phyloP scores from a whole-genome alignment of 164 flowering plant species.

The Berberis thunbergii region DNA sequence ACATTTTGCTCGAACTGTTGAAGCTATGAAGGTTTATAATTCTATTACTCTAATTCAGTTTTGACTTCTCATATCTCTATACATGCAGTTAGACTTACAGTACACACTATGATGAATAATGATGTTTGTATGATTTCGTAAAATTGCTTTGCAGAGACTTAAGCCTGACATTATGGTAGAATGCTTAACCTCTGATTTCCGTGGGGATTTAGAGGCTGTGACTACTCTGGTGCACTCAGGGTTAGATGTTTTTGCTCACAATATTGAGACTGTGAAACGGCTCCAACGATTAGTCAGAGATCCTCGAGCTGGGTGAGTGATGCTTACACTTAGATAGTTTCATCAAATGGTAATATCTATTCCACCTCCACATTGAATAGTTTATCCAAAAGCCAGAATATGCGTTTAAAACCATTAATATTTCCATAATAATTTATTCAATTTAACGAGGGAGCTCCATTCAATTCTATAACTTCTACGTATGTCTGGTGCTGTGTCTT shows the following conservation, averaged over 20 bases:
- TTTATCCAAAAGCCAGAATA: background rate
- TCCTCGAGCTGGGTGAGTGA: slow-evolving; percentile 83
- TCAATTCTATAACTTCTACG: too few relatives aligned
- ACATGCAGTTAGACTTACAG: too few relatives aligned
- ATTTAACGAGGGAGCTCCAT: too few relatives aligned
- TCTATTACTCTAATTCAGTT: background rate
- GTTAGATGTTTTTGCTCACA: slow-evolving; percentile 96
- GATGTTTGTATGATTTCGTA: background rate
- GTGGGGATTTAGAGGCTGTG: slow-evolving; percentile 76
- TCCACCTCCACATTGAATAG: background rate
- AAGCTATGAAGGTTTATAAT: slow-evolving; percentile 70
- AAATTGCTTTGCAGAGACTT: slow-evolving; percentile 41
- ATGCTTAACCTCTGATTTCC: slow-evolving; percentile 91
- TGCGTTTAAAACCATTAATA: too few relatives aligned
- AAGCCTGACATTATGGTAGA: slow-evolving; percentile 93
- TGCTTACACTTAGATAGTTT: background rate
- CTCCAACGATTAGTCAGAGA: slow-evolving; percentile 91
- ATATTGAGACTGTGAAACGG: slow-evolving; percentile 87
- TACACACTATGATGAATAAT: too few relatives aligned
- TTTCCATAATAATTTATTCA: too few relatives aligned
- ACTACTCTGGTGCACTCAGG: slow-evolving; percentile 68
- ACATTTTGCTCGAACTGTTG: slow-evolving; percentile 82
- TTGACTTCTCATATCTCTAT: background rate
- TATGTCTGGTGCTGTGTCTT: too few relatives aligned
- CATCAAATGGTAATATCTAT: background rate